These are phyloP conservation scores for Fusarium guadeloupense DNA, from an alignment of 2,329 filamentous ascomycete genomes.

Conservation along the genomic window DNA sequence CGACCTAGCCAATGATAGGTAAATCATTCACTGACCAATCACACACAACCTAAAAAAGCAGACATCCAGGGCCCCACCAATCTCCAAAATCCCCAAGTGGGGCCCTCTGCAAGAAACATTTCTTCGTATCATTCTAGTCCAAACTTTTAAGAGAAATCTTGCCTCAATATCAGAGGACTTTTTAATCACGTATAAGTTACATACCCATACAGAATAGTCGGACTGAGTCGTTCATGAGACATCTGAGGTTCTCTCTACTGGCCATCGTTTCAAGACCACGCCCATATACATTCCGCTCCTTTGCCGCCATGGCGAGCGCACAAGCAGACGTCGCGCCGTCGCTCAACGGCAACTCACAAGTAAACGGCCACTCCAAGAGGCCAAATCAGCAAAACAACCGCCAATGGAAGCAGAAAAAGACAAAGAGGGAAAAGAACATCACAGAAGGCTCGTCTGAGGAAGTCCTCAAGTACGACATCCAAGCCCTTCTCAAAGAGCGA, in stretches of 20 bases:
- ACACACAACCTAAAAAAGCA: slow-evolving; percentile 29
- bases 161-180: slow-evolving; percentile 1
- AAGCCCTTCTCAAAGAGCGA: slow-evolving; percentile 60
- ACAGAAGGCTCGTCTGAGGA: slow-evolving; percentile 72
- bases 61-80: slow-evolving; percentile 10
- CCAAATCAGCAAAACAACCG: slow-evolving; percentile 34
- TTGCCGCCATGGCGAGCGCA: slow-evolving; percentile 39
- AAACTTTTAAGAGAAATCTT: slow-evolving; percentile 10
- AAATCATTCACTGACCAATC: too few species aligned
- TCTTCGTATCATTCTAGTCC: slow-evolving; percentile 30
- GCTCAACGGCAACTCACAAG: slow-evolving; percentile 30
- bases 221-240: slow-evolving; percentile 27
- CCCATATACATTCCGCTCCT: slow-evolving; percentile 27
- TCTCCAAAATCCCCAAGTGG: slow-evolving; percentile 29
- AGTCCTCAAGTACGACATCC: slow-evolving; percentile 71
- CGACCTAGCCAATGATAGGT: too few species aligned
- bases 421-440: slow-evolving; percentile 67
- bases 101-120: slow-evolving; percentile 36
- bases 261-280: slow-evolving; percentile 24
- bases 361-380: slow-evolving; percentile 36
- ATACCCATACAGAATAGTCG: neutral
- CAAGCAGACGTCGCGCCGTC: slow-evolving; percentile 25
- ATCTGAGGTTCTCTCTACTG: slow-evolving; percentile 24
- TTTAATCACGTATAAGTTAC: neutral
- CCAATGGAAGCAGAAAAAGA: slow-evolving; percentile 58